These are phyloP conservation scores for Rhodotorula mucilaginosa DNA, from an alignment of 1,284 basidiomycete genomes.

Conservation along the genomic window DNA sequence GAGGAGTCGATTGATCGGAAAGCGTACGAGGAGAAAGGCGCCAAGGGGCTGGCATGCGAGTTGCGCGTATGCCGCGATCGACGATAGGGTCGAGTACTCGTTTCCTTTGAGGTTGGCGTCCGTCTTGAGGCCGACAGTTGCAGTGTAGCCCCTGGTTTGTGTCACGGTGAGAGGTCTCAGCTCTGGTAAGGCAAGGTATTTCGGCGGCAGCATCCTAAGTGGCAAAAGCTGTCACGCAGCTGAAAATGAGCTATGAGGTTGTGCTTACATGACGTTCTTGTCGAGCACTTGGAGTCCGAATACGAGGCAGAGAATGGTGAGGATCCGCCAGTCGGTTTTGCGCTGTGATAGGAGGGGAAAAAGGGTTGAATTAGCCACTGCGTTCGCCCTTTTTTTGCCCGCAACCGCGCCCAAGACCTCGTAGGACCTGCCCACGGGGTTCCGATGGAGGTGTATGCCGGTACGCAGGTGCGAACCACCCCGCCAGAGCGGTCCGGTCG, in stretches of 20 bases:
- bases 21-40: constrained; percentile 34
- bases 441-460: too few relatives aligned
- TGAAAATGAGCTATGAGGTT: not conserved
- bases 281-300: constrained; percentile 3
- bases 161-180: too few relatives aligned
- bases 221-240: too few relatives aligned
- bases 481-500: too few relatives aligned
- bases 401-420: too few relatives aligned
- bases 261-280: not conserved
- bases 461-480: too few relatives aligned
- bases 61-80: constrained; percentile 38
- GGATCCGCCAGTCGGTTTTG: constrained; percentile 1
- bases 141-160: not conserved
- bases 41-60: constrained; percentile 37
- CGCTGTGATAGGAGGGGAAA: not conserved
- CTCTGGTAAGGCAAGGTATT: too few relatives aligned
- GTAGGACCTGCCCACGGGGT: too few relatives aligned
- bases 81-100: constrained; percentile 32
- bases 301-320: not conserved
- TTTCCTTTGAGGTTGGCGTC: constrained; percentile 22
- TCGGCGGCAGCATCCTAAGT: too few relatives aligned
- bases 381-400: too few relatives aligned
- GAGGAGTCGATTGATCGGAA: constrained; percentile 17
- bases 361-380: not conserved
- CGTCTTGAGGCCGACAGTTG: not conserved